Evolutionary conservation across 306 rosid genomes (phyloP), one percentile per base, ranked within the genome.

Genomic region (Begonia fuchsioides): DNA sequence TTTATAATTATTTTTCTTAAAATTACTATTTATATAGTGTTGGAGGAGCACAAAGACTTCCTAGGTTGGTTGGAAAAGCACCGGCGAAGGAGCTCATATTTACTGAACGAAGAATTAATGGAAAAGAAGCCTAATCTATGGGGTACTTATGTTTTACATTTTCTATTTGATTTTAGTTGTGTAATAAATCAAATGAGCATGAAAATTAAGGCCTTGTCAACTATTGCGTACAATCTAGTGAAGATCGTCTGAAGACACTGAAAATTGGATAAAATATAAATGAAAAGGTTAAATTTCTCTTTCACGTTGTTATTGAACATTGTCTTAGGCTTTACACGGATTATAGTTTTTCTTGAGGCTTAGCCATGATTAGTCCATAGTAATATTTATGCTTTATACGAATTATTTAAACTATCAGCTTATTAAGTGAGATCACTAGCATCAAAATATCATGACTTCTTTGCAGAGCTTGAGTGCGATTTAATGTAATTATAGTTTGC

Each of bases 11-110:
- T 11, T 13, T 53, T 46, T 13, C 32, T 49, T 49, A 38, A 49
- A 32, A 55, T 15, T n/a, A 11, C 13, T 10, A 35, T 50, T 59
- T 72, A 59, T 47, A 51, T 86, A 90, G 98, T 68, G 98, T 94
- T 50, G 98, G 98, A 54, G 98, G 92, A 60, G 79, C 98, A 1
- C 90, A 79, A 35, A 71, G 92, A 50, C 79, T 90, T 50, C 95
- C 98, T 56, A 81, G 95, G 76, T 62, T 90, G 68, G 71, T 85
- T 53, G 94, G 98, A 60, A 73, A 60, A 65, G 79, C 95, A 44
- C 43, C 64, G 26, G 95, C 98, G 47, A 79, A 79, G 81, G 95
- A 90, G 57, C 80, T 90, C 59, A 79, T 90, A 64, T 73, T 62
- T 54, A 90, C 95, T 5, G 85, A 94, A 60, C 75, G 78, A 65